These are phyloP conservation scores for Brassica nigra DNA, from an alignment of 345 rosid genomes.

Conservation along the genomic window DNA sequence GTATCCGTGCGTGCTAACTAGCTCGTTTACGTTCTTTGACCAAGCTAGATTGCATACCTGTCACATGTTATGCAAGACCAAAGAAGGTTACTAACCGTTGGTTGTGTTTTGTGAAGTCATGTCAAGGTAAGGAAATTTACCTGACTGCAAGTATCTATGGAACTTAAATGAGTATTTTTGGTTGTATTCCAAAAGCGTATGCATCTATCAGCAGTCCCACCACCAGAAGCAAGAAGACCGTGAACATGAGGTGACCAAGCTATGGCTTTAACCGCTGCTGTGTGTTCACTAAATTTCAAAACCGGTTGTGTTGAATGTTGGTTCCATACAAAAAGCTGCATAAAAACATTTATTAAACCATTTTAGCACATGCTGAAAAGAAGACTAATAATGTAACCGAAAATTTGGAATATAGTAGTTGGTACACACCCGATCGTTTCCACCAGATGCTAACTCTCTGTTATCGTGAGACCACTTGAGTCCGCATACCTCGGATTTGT, in stretches of 20 bases:
- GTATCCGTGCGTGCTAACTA: constrained; percentile 98
- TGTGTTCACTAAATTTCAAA: constrained; percentile 85
- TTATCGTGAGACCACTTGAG: constrained; percentile 97
- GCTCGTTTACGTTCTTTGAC: constrained; percentile 96
- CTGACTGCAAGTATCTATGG: constrained; percentile 97
- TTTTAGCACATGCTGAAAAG: not conserved
- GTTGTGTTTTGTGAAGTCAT: constrained; percentile 9
- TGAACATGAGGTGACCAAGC: constrained; percentile 99
- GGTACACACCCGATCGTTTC: constrained; percentile 80
- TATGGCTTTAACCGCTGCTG: constrained; percentile 98
- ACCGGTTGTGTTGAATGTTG: constrained; percentile 94
- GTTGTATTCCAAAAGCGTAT: constrained; percentile 98
- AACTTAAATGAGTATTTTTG: constrained; percentile 83
- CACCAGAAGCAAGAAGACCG: constrained; percentile 99
- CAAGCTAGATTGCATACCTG: constrained; percentile 98
- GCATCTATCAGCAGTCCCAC: constrained; percentile 96
- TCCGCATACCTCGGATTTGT: constrained; percentile 98
- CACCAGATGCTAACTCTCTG: constrained; percentile 96
- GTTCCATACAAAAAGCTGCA: constrained; percentile 97
- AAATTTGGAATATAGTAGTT: not conserved
- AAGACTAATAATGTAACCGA: constrained; percentile 1
- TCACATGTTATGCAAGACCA: constrained; percentile 6
- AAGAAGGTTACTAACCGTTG: not conserved
- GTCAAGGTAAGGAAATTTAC: constrained; percentile 41
- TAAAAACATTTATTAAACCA: constrained; percentile 5